Conservation (phyloP, 2,329 filamentous ascomycete genomes). For the Clonostachys sp. region DNA sequence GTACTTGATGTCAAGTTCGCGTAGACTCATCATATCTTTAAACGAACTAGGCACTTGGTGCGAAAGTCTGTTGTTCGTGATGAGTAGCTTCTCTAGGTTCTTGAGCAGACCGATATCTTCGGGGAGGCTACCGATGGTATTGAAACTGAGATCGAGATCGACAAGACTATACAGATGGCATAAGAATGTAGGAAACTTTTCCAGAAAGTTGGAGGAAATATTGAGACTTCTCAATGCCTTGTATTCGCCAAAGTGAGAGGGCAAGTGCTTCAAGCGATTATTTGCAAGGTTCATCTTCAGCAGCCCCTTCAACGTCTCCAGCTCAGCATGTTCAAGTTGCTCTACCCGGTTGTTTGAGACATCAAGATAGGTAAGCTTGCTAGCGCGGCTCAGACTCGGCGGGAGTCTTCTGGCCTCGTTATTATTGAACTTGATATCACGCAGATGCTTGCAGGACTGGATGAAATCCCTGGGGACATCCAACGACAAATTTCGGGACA, state of each 20-base stretch:
- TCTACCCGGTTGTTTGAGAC: slow-evolving; percentile 93
- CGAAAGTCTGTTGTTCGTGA: slow-evolving; percentile 87
- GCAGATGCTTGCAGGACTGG: slow-evolving; percentile 82
- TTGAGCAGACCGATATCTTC: slow-evolving; percentile 72
- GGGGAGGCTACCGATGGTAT: slow-evolving; percentile 75
- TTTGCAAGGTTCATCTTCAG: slow-evolving; percentile 92
- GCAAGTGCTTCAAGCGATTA: slow-evolving; percentile 77
- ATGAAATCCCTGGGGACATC: slow-evolving; percentile 96
- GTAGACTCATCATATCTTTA: slow-evolving; percentile 68
- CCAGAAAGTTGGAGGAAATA: slow-evolving; percentile 88
- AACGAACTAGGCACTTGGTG: slow-evolving; percentile 73
- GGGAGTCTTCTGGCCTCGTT: slow-evolving; percentile 89
- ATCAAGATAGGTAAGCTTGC: slow-evolving; percentile 80
- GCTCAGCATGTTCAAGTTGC: slow-evolving; percentile 77
- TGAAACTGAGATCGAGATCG: slow-evolving; percentile 96
- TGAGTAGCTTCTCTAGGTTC: slow-evolving; percentile 83
- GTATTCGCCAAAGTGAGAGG: slow-evolving; percentile 78
- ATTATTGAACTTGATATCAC: slow-evolving; percentile 93
- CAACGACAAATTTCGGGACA: slow-evolving; percentile 87
- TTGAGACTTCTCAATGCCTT: slow-evolving; percentile 77
- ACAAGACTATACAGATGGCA: slow-evolving; percentile 79
- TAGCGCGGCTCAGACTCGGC: slow-evolving; percentile 76
- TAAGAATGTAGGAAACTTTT: slow-evolving; percentile 79
- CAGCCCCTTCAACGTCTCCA: slow-evolving; percentile 70
- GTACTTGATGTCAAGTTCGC: slow-evolving; percentile 92